Evolutionary conservation across 2,329 filamentous ascomycete species (phyloP), one percentile per base, ranked within the genome.

Genomic region (Leptodontidium sp.): DNA sequence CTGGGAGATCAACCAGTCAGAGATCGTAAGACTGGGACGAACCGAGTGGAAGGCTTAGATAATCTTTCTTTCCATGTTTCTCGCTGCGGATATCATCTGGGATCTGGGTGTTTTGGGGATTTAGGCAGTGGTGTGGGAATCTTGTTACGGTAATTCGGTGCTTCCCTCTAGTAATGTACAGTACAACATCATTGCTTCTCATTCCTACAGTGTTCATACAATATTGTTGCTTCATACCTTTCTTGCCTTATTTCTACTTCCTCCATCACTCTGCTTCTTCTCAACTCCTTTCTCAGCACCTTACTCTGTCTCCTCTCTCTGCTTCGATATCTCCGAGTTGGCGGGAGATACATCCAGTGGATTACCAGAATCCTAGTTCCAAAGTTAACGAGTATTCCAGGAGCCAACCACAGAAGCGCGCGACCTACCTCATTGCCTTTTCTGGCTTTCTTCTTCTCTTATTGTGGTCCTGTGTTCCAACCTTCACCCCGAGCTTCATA

Each of bases 391-490:
- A 15, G 14, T n/a, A 45, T 45, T 4, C 43, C 17, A 8, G 21
- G 17, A 17, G 17, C 47, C 17, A 49, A 21, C 47, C 21, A n/a
- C 15, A 17, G 17, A n/a, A 49, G 17, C 17, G 5, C 12, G 12
- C 4, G 17, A 47, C 21, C 61, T 61, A 72, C 72, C 61, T 75
- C 29, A 40, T 70, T 78, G 2, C 79, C 82, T 38, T 81, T 76
- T 7, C 77, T 80, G 9, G 83, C 83, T 38, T 79, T 73, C 6
- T 80, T 72, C 73, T 82, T 86, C 80, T 88, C 87, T 26, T 80
- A 76, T 77, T 93, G 90, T 0, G 93, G 93, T 24, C 84, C 81
- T 32, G 91, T 94, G 78, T 87, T 87, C 66, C 84, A 0, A 89
- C 85, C 85, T 63, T 88, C 86, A 76, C 90, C 85, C 72, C 86